A percentile compares a stretch with the other conserved stretches of the same genome.
Evolutionary conservation across 1,284 basidiomycete genomes (phyloP).

Genomic region (Psilocybe mexicana): DNA sequence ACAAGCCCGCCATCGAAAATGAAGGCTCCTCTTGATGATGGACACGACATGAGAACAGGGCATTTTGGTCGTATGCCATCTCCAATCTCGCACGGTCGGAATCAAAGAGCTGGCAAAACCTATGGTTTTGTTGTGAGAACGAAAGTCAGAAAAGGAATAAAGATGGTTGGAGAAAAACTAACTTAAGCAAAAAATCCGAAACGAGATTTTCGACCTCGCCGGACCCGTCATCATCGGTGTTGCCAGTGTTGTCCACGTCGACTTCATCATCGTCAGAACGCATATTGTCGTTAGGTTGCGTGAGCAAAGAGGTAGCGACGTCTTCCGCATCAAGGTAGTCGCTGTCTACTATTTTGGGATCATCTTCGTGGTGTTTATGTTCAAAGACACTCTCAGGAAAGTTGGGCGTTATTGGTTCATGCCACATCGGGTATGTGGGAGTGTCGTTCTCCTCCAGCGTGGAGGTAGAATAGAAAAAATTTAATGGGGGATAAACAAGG

Average conservation of each 20-base stretch:
- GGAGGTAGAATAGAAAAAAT: no score
- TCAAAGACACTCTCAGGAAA: not conserved
- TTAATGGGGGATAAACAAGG: not conserved
- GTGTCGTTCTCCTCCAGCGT: no score
- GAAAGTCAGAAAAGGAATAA: not conserved
- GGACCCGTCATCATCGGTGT: not conserved
- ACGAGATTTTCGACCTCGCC: conserved; percentile 1
- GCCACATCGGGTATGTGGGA: no score
- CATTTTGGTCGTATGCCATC: conserved; percentile 27
- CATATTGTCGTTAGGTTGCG: not conserved
- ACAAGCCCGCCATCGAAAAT: conserved; percentile 14
- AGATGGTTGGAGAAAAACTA: not conserved
- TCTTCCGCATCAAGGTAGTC: not conserved
- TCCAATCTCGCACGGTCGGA: conserved; percentile 21
- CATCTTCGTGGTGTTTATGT: not conserved
- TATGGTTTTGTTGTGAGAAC: not conserved
- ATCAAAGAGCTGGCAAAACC: conserved; percentile 30
- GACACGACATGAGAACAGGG: conserved; percentile 29
- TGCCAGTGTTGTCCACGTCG: not conserved
- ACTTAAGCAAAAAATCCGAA: conserved; percentile 8
- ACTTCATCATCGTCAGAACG: not conserved
- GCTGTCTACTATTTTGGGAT: not conserved
- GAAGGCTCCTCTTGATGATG: conserved; percentile 14
- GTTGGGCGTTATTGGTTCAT: no score
- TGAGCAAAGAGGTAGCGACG: conserved; percentile 1